Base-by-base conservation (phyloP, 1,139 yeast genomes). In the Candida frijolesensis region DNA sequence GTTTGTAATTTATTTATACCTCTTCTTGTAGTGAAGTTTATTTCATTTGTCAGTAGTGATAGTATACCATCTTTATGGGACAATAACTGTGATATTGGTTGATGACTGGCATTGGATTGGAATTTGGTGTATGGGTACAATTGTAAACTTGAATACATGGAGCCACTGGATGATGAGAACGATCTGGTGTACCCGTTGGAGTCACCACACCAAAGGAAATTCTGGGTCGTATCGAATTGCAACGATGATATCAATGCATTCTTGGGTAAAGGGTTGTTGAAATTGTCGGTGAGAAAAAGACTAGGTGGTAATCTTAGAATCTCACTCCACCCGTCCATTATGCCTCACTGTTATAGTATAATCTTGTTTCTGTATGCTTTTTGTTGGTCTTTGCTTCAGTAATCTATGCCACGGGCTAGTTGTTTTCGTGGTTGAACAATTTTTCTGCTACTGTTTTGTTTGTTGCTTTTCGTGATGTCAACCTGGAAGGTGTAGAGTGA, bases 191-290 rank as follows among this genome's bases (percentile, higher is more conserved):
- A 66, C 10, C 78, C 79, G 35, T 64, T 66, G 10, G 78, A 71
- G 63, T 88, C 94, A n/a, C 96, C 97, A 4, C 86, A 77, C 98
- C 98, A 94, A 3, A 92, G 64, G 43, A 92, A 71, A 60, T 91
- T 94, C 52, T 85, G 82, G 19, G 79, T 71, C 44, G 79, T 79
- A 67, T 94, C 98, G 65, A 91, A 91, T 25, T 72, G 63, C 29
- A 83, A 57, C n/a, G 82, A 51, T 8, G 72, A 54, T 37, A 72
- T 45, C 27, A 39, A 14, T 9, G 35, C 44, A n/a, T 22, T 16
- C 10, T 15, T 44, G 18, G 42, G 34, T 11, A 15, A 22, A 10
- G 29, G 50, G 27, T 44, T 50, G 37, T 30, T 43, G 27, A 44
- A 44, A 42, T 42, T 45, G 9, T 49, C 48, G 22, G 44, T 42